Evolutionary conservation across 2,329 filamentous ascomycete species (phyloP), one percentile per base, ranked within the genome.

Genomic region (Macrophomina pseudophaseolina): DNA sequence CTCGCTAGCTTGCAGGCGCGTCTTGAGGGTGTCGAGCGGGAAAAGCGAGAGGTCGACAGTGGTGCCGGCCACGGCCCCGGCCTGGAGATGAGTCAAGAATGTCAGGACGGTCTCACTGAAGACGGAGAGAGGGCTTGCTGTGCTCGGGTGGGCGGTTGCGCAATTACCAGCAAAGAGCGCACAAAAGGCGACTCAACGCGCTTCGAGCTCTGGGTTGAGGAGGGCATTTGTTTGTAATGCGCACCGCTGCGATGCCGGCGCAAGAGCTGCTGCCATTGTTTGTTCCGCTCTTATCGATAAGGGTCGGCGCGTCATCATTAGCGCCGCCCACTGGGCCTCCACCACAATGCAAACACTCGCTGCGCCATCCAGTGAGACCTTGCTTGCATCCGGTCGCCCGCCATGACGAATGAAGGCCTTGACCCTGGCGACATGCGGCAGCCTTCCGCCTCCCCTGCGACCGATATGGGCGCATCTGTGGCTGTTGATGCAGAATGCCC

Each of bases 21-120:
- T 99, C 83, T 99, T 99, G 76, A 99, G 90, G 0, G 95, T 99
- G 86, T 99, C 96, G 84, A 99, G 93, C 0, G 95, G 95, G 84
- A 92, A 99, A 76, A 99, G 92, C 66, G 93, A 93, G 74, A 97
- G 90, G 86, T 99, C 95, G 80, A 98, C 95, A 14, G 94, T 97
- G 56, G 95, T 95, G 76, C 95, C 95, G 71, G 95, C 95, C 71
- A 97, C 83, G 75, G 90, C 95, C 79, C 95, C 95, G 72, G 95
- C 93, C 84, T 90, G 73, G 63, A 32, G 12, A 40, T 53, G 54
- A 54, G 48, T 53, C 54, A 62, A 28, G 9, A 23, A 38, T 30
- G 58, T 52, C 35, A 52, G 33, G 35, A 40, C 14, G 23, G 14
- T 32, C 16, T 54, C 35, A 44, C 46, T 42, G 46, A 44, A 42